phyloP scores from a whole-genome alignment of 140 eudicot genomes.

The Oenanthe javanica region DNA sequence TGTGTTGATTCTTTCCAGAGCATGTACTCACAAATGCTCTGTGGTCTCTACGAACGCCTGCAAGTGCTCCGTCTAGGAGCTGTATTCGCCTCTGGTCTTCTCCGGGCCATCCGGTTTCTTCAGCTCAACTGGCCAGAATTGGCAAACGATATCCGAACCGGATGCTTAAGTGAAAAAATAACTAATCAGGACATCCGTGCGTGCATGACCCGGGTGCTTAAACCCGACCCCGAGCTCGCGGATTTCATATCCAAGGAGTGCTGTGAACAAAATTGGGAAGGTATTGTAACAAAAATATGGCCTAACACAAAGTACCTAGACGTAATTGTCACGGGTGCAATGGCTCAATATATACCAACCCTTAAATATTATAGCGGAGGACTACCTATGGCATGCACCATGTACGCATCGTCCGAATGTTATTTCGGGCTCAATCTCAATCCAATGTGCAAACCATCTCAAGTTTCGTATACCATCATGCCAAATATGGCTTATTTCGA shows the following conservation, averaged over 20 bases:
- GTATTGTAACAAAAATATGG: constrained; percentile 17
- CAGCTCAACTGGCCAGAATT: constrained; percentile 15
- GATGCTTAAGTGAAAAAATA: not conserved
- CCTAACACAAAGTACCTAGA: constrained; percentile 5
- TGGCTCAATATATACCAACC: constrained; percentile 15
- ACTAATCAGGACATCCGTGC: not conserved
- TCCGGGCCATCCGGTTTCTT: constrained; percentile 27
- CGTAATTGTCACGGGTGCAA: constrained; percentile 6
- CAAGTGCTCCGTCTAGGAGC: constrained; percentile 25
- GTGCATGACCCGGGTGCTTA: not conserved
- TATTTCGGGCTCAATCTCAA: constrained; percentile 27
- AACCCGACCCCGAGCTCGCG: constrained; percentile 11
- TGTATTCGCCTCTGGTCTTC: constrained; percentile 25
- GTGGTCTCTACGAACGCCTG: constrained; percentile 12
- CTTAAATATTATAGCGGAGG: constrained; percentile 24
- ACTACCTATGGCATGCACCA: constrained; percentile 26
- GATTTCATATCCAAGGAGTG: not conserved
- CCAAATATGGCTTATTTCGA: constrained; percentile 34
- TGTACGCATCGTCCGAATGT: constrained; percentile 29
- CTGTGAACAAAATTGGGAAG: constrained; percentile 18
- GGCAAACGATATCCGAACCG: constrained; percentile 13
- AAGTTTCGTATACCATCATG: constrained; percentile 28
- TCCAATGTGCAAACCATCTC: constrained; percentile 29
- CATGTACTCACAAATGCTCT: constrained; percentile 30
- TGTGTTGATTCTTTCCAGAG: constrained; percentile 26